Evolutionary conservation across 73 alveolate genomes (phyloP).

Genomic region (Tetrahymena malaccensis): DNA sequence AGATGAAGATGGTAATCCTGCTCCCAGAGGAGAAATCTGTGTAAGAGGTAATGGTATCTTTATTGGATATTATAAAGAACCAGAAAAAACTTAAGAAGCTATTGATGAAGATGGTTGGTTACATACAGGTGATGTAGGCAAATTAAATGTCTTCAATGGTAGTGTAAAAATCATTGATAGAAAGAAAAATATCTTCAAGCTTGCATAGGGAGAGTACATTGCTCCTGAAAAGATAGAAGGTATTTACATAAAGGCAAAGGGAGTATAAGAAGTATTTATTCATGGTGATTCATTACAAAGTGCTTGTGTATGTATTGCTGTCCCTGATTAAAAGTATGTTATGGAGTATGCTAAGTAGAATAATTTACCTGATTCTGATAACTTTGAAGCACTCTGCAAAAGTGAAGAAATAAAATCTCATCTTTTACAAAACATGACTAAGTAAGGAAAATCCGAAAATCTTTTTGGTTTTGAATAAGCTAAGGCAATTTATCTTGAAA

Average conservation of each 20-base stretch:
- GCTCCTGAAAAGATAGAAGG: constrained; percentile 94
- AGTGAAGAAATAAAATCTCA: not conserved
- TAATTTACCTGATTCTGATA: not conserved
- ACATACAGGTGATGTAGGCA: constrained; percentile 94
- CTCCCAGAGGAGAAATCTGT: constrained; percentile 88
- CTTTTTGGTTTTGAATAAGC: constrained; percentile 73
- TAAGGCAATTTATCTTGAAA: constrained; percentile 63
- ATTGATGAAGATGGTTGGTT: constrained; percentile 88
- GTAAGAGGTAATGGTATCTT: constrained; percentile 72
- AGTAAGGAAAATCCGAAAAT: constrained; percentile 45
- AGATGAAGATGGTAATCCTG: constrained; percentile 61
- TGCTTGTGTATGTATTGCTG: constrained; percentile 76
- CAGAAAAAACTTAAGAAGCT: constrained; percentile 82
- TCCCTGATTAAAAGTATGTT: constrained; percentile 65
- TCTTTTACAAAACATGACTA: constrained; percentile 31
- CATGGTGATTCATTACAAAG: constrained; percentile 85
- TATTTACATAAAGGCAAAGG: constrained; percentile 53
- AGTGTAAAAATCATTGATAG: constrained; percentile 82
- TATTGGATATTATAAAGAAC: constrained; percentile 78
- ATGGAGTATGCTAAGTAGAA: constrained; percentile 35
- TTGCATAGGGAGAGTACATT: constrained; percentile 89
- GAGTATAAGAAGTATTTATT: constrained; percentile 80
- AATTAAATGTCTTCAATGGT: constrained; percentile 45
- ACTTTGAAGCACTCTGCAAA: constrained; percentile 36
- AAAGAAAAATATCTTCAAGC: constrained; percentile 80